These are phyloP conservation scores for Fusarium circinatum DNA, from an alignment of 2,329 filamentous ascomycete genomes.

Conservation along the genomic window DNA sequence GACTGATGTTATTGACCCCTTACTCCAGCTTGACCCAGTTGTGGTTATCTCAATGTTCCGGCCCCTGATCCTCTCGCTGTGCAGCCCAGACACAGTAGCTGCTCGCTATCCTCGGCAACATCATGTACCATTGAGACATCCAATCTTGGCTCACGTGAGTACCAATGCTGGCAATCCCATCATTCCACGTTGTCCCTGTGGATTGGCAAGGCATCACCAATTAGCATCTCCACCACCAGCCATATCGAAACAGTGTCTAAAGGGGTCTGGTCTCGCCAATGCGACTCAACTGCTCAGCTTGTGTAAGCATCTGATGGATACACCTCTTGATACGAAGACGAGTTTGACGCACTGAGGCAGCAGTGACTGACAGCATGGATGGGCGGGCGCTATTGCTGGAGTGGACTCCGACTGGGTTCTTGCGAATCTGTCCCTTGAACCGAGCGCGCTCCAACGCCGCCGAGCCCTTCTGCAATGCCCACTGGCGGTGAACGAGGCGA, in stretches of 20 bases:
- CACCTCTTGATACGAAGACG: background rate
- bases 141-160: fast-evolving
- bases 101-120: too few relatives aligned
- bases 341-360: background rate
- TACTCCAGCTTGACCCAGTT: background rate
- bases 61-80: background rate
- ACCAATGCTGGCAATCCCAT: background rate
- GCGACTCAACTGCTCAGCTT: background rate
- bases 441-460: background rate
- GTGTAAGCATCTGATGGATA: background rate
- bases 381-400: fast-evolving
- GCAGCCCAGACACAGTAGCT: background rate
- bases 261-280: background rate
- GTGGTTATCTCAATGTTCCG: background rate
- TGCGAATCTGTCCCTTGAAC: background rate
- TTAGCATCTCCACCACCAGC: fast-evolving
- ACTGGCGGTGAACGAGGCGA: fast-evolving
- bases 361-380: background rate
- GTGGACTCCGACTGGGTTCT: background rate
- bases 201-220: fast-evolving
- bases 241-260: fast-evolving
- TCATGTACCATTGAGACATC: background rate
- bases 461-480: background rate
- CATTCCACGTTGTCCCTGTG: fast-evolving
- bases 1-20: background rate